Evolutionary conservation across 495 filamentous ascomycete genomes (phyloP).

Genomic region (Penicillium steckii): DNA sequence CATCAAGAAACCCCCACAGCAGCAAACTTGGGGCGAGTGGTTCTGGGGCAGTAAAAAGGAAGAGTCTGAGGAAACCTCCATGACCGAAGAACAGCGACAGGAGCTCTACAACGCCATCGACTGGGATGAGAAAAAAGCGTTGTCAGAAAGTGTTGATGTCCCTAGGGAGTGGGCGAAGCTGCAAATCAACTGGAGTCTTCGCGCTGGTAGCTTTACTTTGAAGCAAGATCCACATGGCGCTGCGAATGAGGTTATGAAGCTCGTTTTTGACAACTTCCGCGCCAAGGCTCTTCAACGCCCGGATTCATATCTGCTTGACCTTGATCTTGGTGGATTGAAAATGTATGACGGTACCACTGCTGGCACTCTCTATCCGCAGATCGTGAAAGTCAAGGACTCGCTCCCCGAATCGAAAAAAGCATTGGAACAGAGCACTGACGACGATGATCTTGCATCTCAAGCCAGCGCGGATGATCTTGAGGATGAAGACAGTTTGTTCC

Average conservation of each 20-base stretch:
- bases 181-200: slow-evolving; percentile 84
- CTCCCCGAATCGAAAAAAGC: slow-evolving; percentile 48
- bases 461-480: slow-evolving; percentile 50
- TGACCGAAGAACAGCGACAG: slow-evolving; percentile 93
- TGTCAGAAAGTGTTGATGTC: slow-evolving; percentile 82
- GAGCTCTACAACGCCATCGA: slow-evolving; percentile 97
- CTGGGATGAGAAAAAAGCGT: slow-evolving; percentile 92
- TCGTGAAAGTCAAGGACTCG: slow-evolving; percentile 90
- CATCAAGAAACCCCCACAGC: slow-evolving; percentile 61
- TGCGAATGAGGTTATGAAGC: slow-evolving; percentile 74
- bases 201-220: slow-evolving; percentile 90
- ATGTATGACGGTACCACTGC: slow-evolving; percentile 95
- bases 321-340: slow-evolving; percentile 88
- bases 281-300: slow-evolving; percentile 84
- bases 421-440: slow-evolving; percentile 46
- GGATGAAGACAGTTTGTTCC: slow-evolving; percentile 81
- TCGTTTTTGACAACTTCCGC: slow-evolving; percentile 91
- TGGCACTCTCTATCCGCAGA: slow-evolving; percentile 85
- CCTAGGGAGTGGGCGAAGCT: slow-evolving; percentile 89
- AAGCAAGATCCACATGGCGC: slow-evolving; percentile 81
- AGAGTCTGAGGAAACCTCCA: slow-evolving; percentile 68
- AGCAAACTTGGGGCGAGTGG: slow-evolving; percentile 85
- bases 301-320: slow-evolving; percentile 82
- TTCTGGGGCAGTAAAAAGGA: slow-evolving; percentile 78
- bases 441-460: slow-evolving; percentile 61